Evolutionary conservation across 2,329 filamentous ascomycete genomes (phyloP), one percentile per base, ranked within the genome.

Genomic region (Coccinonectria pachysandricola): DNA sequence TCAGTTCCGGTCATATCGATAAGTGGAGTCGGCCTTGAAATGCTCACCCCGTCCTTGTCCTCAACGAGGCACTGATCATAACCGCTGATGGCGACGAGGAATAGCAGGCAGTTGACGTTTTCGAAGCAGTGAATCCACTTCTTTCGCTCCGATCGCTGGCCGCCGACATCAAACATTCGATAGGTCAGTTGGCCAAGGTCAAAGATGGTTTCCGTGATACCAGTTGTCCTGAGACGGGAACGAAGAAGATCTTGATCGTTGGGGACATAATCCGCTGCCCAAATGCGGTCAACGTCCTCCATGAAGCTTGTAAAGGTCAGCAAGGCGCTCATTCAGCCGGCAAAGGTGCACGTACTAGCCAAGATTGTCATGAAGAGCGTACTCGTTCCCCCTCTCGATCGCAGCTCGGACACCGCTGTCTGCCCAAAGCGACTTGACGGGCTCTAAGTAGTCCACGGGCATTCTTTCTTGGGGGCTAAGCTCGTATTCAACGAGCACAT

Each of bases 81-180:
- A 33, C 88, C 88, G 39, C 86, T 94, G 44, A 96, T 87, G 24
- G 88, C 87, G 27, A 94, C 88, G 41, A 96, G 71, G 60, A 96
- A 96, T 20, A 96, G 65, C 28, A 96, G 67, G 42, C 84, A 87
- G 49, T 91, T 86, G 36, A 94, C 86, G 39, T 91, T 91, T 54
- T 94, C 86, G 52, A 94, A 94, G 51, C 86, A 91, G 54, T 94
- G 86, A 37, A 94, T 93, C 86, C 86, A 94, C 65, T 94, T 94
- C 70, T 93, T 93, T 36, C 86, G 79, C 58, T 94, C 86, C 15
- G 86, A 93, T 45, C 86, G 70, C 53, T 94, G 86, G 31, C 86
- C 86, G 52, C 86, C 86, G 23, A 93, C 86, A 48, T 94, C 86
- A 56, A 93, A 93, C 86, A 96, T 95, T 46, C 86, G 80, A 60